Percentiles rank a stretch among this genome's conserved stretches.
phyloP scores from a whole-genome alignment of 495 filamentous ascomycete species.

The Pseudoneurospora amorphoporcata region DNA sequence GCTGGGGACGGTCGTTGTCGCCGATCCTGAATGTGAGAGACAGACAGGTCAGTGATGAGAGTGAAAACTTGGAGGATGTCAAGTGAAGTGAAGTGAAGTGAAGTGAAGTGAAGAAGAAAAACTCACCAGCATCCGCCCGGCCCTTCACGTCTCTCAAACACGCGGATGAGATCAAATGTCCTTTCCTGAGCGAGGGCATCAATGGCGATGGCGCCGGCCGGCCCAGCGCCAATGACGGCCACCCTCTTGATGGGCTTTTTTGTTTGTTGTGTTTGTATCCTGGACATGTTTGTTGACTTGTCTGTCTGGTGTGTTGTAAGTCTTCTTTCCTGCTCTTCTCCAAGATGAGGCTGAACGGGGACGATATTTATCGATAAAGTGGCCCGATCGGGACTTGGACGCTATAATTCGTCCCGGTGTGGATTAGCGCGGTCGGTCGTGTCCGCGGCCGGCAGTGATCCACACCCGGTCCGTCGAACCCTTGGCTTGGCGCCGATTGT shows the following conservation, averaged over 20 bases:
- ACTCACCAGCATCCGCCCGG: conserved; percentile 48
- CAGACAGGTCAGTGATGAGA: neutral
- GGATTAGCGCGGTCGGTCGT: neutral
- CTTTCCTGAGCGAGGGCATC: conserved; percentile 49
- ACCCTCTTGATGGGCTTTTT: conserved; percentile 33
- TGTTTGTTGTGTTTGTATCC: neutral
- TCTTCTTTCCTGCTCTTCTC: no score
- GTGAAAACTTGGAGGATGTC: neutral
- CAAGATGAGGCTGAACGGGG: no score
- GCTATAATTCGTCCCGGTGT: neutral
- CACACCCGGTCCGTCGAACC: neutral
- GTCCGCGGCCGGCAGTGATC: neutral
- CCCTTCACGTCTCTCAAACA: conserved; percentile 49
- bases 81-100: no score
- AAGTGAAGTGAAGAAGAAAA: no score
- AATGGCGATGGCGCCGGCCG: conserved; percentile 47
- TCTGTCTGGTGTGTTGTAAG: no score
- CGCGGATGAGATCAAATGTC: conserved; percentile 44
- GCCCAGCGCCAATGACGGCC: conserved; percentile 50
- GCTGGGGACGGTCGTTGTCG: conserved; percentile 23
- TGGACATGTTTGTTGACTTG: no score
- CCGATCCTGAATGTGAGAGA: conserved; percentile 29
- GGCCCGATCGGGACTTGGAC: neutral
- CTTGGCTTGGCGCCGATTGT: conserved; percentile 4
- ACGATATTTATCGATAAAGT: neutral